Evolutionary conservation across 768 basidiomycete species (phyloP).

Genomic region (Clathrus columnatus): DNA sequence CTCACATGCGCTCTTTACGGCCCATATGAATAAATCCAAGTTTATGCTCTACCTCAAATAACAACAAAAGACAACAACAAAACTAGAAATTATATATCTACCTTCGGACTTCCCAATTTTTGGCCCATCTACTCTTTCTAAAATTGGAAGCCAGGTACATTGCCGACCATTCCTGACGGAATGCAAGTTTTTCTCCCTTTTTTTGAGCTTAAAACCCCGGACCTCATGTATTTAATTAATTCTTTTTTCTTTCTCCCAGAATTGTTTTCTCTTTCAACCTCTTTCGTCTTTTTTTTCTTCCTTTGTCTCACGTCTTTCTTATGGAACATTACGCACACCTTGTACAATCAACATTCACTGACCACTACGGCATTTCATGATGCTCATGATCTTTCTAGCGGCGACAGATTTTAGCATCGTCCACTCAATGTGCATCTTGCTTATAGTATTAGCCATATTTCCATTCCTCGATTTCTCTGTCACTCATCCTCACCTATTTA

Average conservation of each 20-base stretch:
- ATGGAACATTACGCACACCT: not conserved
- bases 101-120: too few species aligned
- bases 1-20: not conserved
- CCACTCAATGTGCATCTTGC: not conserved
- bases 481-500: not conserved
- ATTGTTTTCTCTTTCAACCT: not conserved
- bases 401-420: not conserved
- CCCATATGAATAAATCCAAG: not conserved
- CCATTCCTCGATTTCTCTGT: not conserved
- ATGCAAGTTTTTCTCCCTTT: not conserved
- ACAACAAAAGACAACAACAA: too few species aligned
- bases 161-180: not conserved
- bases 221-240: not conserved
- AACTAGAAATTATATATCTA: too few species aligned
- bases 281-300: not conserved
- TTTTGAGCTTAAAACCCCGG: not conserved
- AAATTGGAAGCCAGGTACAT: not conserved
- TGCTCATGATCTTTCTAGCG: not conserved
- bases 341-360: not conserved
- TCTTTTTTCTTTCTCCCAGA: not conserved
- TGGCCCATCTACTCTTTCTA: not conserved
- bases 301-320: too few species aligned
- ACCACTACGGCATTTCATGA: not conserved
- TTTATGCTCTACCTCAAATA: not conserved
- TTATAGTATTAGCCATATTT: not conserved